These are phyloP conservation scores for Populus hybrid DNA, from an alignment of 441 rosid genomes.

Conservation along the genomic window DNA sequence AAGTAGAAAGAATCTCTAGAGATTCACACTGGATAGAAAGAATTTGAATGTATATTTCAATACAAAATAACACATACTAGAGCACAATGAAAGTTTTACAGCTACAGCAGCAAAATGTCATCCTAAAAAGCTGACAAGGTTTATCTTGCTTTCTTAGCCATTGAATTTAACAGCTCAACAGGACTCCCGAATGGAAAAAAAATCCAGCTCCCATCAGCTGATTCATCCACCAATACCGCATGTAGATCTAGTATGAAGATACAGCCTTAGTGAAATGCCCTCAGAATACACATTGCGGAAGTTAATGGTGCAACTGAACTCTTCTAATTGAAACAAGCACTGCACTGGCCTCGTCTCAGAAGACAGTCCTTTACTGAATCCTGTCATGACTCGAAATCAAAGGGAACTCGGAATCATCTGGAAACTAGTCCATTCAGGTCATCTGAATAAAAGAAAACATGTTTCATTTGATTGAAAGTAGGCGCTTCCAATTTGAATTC, in stretches of 20 bases:
- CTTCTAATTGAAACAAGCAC: no score
- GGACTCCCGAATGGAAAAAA: no score
- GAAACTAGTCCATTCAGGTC: background rate
- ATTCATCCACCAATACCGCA: no score
- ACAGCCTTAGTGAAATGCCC: no score
- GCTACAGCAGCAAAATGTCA: background rate
- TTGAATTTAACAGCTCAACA: background rate
- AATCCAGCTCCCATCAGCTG: no score
- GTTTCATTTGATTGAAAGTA: conserved; percentile 1
- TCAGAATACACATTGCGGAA: no score
- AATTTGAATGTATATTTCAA: background rate
- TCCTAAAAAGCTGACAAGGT: background rate
- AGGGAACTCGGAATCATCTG: background rate
- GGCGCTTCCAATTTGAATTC: conserved; percentile 7
- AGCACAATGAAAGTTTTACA: background rate
- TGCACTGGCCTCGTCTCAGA: no score
- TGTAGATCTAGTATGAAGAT: no score
- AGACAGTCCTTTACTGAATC: background rate
- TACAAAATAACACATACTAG: background rate
- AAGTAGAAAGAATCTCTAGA: background rate
- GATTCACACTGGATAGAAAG: background rate
- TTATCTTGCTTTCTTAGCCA: background rate
- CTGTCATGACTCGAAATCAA: background rate
- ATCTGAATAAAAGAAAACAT: background rate
- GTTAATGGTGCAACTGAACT: no score